Evolutionary conservation across 805 yeast genomes (phyloP).

Genomic region (Yarrowia sp.): DNA sequence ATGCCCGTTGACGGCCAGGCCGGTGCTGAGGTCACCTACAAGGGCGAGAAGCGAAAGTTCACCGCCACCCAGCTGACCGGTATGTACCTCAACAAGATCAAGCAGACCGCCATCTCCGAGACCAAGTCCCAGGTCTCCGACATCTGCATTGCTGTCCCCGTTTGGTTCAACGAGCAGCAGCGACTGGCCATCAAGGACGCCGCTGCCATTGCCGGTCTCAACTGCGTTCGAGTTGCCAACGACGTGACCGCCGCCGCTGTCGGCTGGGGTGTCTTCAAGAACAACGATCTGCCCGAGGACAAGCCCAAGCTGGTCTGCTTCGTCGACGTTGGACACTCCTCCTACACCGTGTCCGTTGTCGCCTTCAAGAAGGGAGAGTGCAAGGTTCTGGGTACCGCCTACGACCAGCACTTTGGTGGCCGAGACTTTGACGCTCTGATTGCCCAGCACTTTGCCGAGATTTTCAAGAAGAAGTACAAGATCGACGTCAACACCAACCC

Average conservation of each 20-base stretch:
- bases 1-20: conserved; percentile 74
- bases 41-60: conserved; percentile 78
- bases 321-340: conserved; percentile 96
- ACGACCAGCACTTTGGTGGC: conserved; percentile 97
- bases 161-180: conserved; percentile 96
- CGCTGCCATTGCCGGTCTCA: conserved; percentile 92
- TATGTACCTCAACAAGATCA: conserved; percentile 92
- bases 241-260: conserved; percentile 99
- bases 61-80: conserved; percentile 90
- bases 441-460: conserved; percentile 92
- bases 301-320: conserved; percentile 89
- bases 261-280: conserved; percentile 97
- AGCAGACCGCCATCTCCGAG: conserved; percentile 78
- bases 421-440: conserved; percentile 94
- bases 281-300: conserved; percentile 90
- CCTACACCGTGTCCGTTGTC: conserved; percentile 87
- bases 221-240: conserved; percentile 97
- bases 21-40: conserved; percentile 84
- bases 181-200: conserved; percentile 97
- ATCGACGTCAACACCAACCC: conserved; percentile 90
- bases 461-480: conserved; percentile 89
- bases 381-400: conserved; percentile 89
- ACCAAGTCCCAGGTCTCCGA: conserved; percentile 83
- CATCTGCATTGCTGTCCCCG: conserved; percentile 93
- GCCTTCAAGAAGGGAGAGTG: conserved; percentile 96